These are phyloP conservation scores for Mycena polygramma DNA, from an alignment of 768 basidiomycete species.

Conservation along the genomic window DNA sequence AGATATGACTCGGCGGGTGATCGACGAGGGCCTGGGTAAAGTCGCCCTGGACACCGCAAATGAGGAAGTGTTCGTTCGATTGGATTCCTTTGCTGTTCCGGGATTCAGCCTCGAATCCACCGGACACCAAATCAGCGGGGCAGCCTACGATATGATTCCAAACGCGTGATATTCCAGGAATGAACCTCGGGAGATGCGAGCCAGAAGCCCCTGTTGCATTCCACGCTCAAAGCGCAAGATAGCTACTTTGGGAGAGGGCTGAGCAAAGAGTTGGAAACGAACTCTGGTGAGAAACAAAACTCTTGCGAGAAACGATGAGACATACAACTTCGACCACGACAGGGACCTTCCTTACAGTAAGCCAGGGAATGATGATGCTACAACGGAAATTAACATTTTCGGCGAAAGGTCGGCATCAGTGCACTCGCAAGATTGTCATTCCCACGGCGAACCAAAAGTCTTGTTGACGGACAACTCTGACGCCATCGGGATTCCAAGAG, in stretches of 20 bases:
- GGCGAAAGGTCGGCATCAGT: conserved; percentile 35
- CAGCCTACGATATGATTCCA: conserved; percentile 81
- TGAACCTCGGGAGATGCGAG: conserved; percentile 81
- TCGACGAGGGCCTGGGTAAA: conserved; percentile 80
- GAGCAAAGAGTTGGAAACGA: conserved; percentile 8
- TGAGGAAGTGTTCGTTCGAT: conserved; percentile 83
- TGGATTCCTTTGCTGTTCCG: conserved; percentile 73
- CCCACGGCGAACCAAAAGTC: conserved; percentile 84
- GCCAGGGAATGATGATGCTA: conserved; percentile 82
- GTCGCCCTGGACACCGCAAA: conserved; percentile 89
- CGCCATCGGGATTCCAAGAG: conserved; percentile 71
- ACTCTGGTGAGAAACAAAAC: background rate
- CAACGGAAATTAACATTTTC: conserved; percentile 22
- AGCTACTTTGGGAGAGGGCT: conserved; percentile 88
- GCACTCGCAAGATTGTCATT: conserved; percentile 78
- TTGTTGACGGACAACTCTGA: conserved; percentile 74
- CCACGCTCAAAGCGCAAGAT: conserved; percentile 85
- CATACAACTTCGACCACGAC: conserved; percentile 84
- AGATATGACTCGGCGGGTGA: conserved; percentile 76
- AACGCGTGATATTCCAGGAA: conserved; percentile 90
- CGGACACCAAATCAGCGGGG: conserved; percentile 16
- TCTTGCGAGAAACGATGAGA: conserved; percentile 11
- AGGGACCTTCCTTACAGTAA: conserved; percentile 79
- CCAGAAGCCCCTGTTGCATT: conserved; percentile 87
- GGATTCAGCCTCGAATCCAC: conserved; percentile 18